Conservation (phyloP, 352 stramenopile genomes). For the Phytophthora boehmeriae region DNA sequence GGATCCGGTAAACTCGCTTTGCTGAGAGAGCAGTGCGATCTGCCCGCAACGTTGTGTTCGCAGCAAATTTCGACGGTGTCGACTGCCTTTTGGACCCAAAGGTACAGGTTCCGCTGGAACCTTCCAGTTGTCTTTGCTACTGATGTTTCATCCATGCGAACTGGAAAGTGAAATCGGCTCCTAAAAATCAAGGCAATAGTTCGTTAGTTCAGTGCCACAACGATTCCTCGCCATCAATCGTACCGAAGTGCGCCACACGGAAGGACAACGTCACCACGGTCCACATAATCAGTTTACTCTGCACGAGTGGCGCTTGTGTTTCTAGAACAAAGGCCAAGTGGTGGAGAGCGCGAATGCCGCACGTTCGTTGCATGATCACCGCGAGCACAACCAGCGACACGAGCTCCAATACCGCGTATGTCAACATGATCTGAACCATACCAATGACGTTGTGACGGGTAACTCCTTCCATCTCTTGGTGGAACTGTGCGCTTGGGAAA, state of each 20-base stretch:
- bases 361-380: conserved; percentile 8
- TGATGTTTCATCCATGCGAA: conserved; percentile 1
- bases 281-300: conserved; percentile 20
- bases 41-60: background rate
- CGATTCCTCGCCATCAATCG: background rate
- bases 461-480: conserved; percentile 18
- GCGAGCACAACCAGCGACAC: conserved; percentile 15
- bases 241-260: conserved; percentile 10
- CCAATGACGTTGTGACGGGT: background rate
- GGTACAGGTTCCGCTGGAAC: background rate
- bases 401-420: conserved; percentile 28
- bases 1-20: background rate
- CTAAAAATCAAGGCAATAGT: background rate
- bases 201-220: background rate
- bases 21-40: background rate
- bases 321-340: conserved; percentile 29
- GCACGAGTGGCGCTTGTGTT: conserved; percentile 12
- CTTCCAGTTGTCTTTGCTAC: background rate
- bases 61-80: too few relatives aligned
- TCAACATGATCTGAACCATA: conserved; percentile 10
- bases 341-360: conserved; percentile 9
- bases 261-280: background rate
- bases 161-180: conserved; percentile 6
- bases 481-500: conserved; percentile 11
- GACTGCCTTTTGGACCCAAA: background rate